Conservation (phyloP, 1,284 basidiomycete species). For the Takashimella tepidaria region DNA sequence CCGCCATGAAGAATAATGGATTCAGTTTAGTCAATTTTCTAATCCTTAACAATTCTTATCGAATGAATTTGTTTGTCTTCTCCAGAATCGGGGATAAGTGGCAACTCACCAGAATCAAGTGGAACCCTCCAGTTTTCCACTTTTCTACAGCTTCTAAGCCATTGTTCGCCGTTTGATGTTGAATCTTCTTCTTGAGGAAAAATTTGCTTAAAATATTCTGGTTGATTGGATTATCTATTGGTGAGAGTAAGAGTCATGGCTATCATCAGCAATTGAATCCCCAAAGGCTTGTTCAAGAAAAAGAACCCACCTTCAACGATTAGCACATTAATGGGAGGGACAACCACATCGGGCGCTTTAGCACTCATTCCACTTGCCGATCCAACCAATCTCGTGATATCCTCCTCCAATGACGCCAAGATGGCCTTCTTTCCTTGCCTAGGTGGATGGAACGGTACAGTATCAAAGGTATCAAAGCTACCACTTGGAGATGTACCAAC, state of each 20-base stretch:
- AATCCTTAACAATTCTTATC: too few relatives aligned
- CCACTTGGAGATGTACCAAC: neutral
- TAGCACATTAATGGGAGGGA: conserved; percentile 90
- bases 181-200: conserved; percentile 93
- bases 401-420: neutral
- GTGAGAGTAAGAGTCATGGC: neutral
- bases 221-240: conserved; percentile 93
- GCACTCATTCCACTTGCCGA: conserved; percentile 13
- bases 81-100: neutral
- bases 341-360: conserved; percentile 52
- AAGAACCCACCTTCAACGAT: conserved; percentile 79
- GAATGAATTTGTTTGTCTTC: too few relatives aligned
- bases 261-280: too few relatives aligned
- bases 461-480: neutral
- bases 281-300: neutral
- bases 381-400: conserved; percentile 4
- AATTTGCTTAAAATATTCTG: conserved; percentile 94
- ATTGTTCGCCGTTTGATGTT: conserved; percentile 90
- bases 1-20: neutral
- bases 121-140: conserved; percentile 90
- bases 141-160: conserved; percentile 94
- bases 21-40: neutral
- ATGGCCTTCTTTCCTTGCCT: neutral
- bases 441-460: neutral
- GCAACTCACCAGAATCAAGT: conserved; percentile 79